phyloP scores from a whole-genome alignment of 495 filamentous ascomycete genomes.

The Penicillium atrosanguineum region DNA sequence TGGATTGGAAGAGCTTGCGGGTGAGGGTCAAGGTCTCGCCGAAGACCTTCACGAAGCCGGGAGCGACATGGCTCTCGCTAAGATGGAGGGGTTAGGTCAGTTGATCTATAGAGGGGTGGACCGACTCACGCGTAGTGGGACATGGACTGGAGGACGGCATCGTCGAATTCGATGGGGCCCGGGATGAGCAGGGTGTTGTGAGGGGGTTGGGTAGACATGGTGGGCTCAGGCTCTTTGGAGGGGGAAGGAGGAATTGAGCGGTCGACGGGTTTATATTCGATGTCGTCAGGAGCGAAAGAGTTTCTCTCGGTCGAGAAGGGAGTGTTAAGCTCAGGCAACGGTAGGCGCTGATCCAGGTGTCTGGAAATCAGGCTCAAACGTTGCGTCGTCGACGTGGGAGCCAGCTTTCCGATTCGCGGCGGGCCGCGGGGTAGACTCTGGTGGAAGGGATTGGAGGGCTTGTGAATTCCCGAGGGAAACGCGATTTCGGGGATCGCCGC shows the following conservation, averaged over 20 bases:
- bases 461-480: conserved; percentile 29
- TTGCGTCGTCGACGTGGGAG: conserved; percentile 56
- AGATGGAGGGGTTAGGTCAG: conserved; percentile 2
- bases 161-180: conserved; percentile 97
- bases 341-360: conserved; percentile 65
- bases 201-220: conserved; percentile 74
- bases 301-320: conserved; percentile 65
- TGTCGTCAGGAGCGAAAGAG: conserved; percentile 52
- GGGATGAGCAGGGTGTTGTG: conserved; percentile 89
- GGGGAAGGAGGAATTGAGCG: conserved; percentile 31
- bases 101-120: neutral
- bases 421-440: conserved; percentile 37
- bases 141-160: conserved; percentile 95
- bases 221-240: conserved; percentile 17
- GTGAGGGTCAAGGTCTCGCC: conserved; percentile 85
- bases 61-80: conserved; percentile 89
- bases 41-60: conserved; percentile 85
- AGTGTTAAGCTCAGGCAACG: conserved; percentile 61
- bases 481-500: conserved; percentile 38
- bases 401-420: conserved; percentile 49
- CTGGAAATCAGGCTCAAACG: conserved; percentile 77
- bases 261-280: conserved; percentile 54
- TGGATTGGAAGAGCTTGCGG: conserved; percentile 89
- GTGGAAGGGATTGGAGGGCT: conserved; percentile 16
- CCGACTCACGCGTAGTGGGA: conserved; percentile 81